These are phyloP conservation scores for Quercus mongolica DNA, from an alignment of 306 rosid genomes.

Conservation along the genomic window DNA sequence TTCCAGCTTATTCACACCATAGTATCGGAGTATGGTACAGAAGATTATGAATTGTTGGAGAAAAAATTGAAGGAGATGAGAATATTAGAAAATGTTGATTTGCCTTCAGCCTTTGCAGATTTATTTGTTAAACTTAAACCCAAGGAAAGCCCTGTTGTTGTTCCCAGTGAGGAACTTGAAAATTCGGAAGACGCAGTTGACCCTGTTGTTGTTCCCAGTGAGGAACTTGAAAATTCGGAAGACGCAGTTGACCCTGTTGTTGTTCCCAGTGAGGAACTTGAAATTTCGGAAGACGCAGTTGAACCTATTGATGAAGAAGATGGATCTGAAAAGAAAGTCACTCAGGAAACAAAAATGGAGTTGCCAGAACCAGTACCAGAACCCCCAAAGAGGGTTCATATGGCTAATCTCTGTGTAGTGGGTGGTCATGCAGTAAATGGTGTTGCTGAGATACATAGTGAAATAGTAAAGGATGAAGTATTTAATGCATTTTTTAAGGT, in stretches of 20 bases:
- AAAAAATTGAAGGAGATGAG: slow-evolving; percentile 85
- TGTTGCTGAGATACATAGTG: slow-evolving; percentile 96
- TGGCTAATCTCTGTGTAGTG: slow-evolving; percentile 96
- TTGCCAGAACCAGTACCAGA: slow-evolving; percentile 56
- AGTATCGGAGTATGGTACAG: slow-evolving; percentile 67
- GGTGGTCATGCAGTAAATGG: slow-evolving; percentile 99
- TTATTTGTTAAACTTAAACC: slow-evolving; percentile 56
- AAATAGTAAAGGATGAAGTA: slow-evolving; percentile 92
- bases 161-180: slow-evolving; percentile 37
- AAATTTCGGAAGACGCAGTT: slow-evolving; percentile 31
- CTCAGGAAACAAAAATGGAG: slow-evolving; percentile 39
- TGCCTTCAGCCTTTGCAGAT: slow-evolving; percentile 64
- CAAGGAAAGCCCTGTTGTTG: slow-evolving; percentile 28
- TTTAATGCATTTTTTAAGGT: slow-evolving; percentile 88
- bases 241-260: slow-evolving; percentile 15
- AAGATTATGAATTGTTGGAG: slow-evolving; percentile 56
- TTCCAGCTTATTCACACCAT: slow-evolving; percentile 70
- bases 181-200: slow-evolving; percentile 27
- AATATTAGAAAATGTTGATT: slow-evolving; percentile 84
- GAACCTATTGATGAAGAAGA: slow-evolving; percentile 33
- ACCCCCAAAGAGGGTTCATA: slow-evolving; percentile 87
- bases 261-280: slow-evolving; percentile 34
- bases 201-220: slow-evolving; percentile 18
- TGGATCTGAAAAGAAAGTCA: slow-evolving; percentile 29
- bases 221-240: slow-evolving; percentile 38